Percentiles rank a stretch among this genome's conserved stretches.
Evolutionary conservation across 1,284 basidiomycete species (phyloP).

Genomic region (Cutaneotrichosporon mucoides): DNA sequence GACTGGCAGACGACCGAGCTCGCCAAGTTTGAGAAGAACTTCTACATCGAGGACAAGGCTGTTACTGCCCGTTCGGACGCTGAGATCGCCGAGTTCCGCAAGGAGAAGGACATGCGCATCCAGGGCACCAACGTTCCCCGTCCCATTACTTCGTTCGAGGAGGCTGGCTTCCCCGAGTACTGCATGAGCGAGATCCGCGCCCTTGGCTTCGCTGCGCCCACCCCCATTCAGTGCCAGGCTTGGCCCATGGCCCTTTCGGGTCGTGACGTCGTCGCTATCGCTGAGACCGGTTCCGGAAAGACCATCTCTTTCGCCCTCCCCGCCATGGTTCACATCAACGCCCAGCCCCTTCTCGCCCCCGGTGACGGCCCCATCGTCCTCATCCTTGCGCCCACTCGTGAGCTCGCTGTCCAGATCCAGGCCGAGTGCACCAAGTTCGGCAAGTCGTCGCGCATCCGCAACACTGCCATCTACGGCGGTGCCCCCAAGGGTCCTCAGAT

Average conservation of each 20-base stretch:
- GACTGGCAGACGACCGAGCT: conserved; percentile 75
- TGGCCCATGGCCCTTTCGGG: conserved; percentile 97
- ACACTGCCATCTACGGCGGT: conserved; percentile 97
- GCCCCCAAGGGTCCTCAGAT: conserved; percentile 98
- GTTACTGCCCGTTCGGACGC: conserved; percentile 73
- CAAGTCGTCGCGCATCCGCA: conserved; percentile 93
- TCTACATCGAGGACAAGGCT: conserved; percentile 89
- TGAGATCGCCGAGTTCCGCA: conserved; percentile 84
- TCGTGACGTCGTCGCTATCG: conserved; percentile 92
- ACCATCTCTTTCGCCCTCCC: conserved; percentile 97
- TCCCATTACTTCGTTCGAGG: conserved; percentile 87
- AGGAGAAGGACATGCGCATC: conserved; percentile 82
- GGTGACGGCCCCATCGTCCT: conserved; percentile 97
- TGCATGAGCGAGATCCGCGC: conserved; percentile 88
- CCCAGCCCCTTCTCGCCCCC: conserved; percentile 86
- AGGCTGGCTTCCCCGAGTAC: conserved; percentile 94
- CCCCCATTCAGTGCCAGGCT: conserved; percentile 95
- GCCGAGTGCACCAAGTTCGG: conserved; percentile 98
- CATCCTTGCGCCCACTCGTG: conserved; percentile 94
- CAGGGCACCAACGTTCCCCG: conserved; percentile 85
- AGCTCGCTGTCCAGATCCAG: conserved; percentile 97
- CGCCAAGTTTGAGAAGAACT: conserved; percentile 73
- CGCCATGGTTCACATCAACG: conserved; percentile 99
- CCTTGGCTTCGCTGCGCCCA: conserved; percentile 84
- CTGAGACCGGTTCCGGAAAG: conserved; percentile 94